Conservation (phyloP, 148 eudicot species). For the Heliosperma pusillum region DNA sequence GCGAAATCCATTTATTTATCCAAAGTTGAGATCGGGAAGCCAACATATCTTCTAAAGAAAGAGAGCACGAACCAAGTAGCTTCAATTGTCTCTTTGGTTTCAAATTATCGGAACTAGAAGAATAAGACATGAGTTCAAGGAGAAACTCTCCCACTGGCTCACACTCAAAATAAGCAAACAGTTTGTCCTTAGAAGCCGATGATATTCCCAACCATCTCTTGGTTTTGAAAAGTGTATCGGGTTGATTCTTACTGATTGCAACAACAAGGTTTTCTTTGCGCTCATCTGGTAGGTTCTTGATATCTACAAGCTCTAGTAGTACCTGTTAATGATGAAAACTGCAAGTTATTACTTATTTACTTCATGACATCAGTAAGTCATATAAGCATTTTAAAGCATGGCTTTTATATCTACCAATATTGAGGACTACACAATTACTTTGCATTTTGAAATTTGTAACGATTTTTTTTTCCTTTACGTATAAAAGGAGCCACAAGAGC, state of each 20-base stretch:
- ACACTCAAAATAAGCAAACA: constrained; percentile 78
- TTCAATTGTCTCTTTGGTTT: constrained; percentile 35
- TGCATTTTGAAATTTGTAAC: not conserved
- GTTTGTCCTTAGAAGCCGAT: constrained; percentile 63
- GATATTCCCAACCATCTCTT: constrained; percentile 56
- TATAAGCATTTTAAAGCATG: no score
- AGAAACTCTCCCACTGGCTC: constrained; percentile 64
- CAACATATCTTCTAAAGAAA: constrained; percentile 54
- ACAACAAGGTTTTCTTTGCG: constrained; percentile 59
- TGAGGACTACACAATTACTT: no score
- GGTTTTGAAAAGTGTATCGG: constrained; percentile 61
- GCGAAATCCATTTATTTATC: constrained; percentile 66
- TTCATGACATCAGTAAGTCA: not conserved
- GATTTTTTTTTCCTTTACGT: no score
- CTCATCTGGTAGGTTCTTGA: constrained; percentile 62
- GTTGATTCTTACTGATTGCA: constrained; percentile 64
- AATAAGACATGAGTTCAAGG: constrained; percentile 52
- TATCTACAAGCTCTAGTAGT: constrained; percentile 64
- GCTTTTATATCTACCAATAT: no score
- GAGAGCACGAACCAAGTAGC: constrained; percentile 50
- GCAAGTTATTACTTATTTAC: not conserved
- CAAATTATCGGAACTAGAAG: constrained; percentile 36
- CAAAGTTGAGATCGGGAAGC: constrained; percentile 50
- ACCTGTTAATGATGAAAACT: constrained; percentile 37
- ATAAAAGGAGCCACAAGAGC: no score